These are phyloP conservation scores for Prunus yedoensis DNA, from an alignment of 331 rosid genomes.

Conservation along the genomic window DNA sequence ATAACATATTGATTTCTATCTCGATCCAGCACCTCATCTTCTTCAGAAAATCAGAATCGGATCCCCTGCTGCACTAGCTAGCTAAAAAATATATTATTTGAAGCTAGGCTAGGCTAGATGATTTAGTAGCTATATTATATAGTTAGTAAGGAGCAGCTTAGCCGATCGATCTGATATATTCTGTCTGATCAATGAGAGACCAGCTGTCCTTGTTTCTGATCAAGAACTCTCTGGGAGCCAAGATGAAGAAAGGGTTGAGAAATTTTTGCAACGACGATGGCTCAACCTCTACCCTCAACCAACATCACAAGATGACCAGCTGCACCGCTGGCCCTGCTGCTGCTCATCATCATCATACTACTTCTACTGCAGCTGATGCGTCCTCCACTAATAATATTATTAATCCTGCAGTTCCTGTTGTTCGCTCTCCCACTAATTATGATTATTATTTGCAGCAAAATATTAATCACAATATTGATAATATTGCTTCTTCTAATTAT, in stretches of 20 bases:
- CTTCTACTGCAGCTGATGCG: not conserved
- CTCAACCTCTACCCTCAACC: slow-evolving; percentile 55
- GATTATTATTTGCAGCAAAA: not conserved
- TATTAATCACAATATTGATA: not conserved
- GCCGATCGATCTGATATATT: not conserved
- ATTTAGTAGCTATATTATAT: no score
- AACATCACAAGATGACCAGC: slow-evolving; percentile 9
- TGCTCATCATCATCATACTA: not conserved
- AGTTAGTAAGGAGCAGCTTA: no score
- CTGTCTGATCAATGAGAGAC: slow-evolving; percentile 24
- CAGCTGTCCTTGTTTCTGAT: slow-evolving; percentile 25
- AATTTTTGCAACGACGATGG: slow-evolving; percentile 48
- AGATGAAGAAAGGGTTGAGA: slow-evolving; percentile 40
- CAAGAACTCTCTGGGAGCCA: slow-evolving; percentile 30
- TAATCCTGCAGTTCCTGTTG: not conserved
- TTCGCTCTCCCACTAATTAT: not conserved
- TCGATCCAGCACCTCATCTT: slow-evolving; percentile 1
- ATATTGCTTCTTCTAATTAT: not conserved
- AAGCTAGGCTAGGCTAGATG: no score
- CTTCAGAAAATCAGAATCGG: not conserved
- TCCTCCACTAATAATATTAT: not conserved
- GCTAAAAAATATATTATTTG: no score
- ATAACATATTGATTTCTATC: not conserved
- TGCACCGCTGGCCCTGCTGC: not conserved
- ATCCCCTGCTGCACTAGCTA: not conserved